Evolutionary conservation across 2,329 filamentous ascomycete species (phyloP).

Genomic region (Neonectria faginata): DNA sequence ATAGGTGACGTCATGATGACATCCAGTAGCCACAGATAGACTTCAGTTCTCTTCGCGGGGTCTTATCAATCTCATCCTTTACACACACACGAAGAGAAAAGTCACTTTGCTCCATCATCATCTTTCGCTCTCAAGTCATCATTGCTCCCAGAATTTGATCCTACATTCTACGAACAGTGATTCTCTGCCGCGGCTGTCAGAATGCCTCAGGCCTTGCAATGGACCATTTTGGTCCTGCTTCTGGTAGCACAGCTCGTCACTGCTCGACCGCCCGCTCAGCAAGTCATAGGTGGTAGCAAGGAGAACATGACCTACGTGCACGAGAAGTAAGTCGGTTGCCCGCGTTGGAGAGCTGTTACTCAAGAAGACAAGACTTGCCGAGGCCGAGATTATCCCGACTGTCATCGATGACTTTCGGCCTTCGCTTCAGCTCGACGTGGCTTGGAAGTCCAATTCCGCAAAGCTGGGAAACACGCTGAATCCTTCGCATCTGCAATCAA

Average conservation of each 20-base stretch:
- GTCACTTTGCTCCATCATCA: too few relatives aligned
- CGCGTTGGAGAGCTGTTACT: background rate
- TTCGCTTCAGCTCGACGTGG: slow-evolving; percentile 21
- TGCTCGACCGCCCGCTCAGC: background rate
- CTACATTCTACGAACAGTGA: too few relatives aligned
- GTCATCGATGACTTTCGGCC: slow-evolving; percentile 39
- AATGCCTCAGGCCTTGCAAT: too few relatives aligned
- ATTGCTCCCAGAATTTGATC: too few relatives aligned
- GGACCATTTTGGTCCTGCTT: background rate
- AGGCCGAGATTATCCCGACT: slow-evolving; percentile 35
- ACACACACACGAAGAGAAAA: too few relatives aligned
- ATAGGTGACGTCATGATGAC: too few relatives aligned
- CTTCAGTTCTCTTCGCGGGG: too few relatives aligned
- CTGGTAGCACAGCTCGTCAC: background rate
- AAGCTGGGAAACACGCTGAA: slow-evolving; percentile 35
- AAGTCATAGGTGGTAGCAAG: background rate
- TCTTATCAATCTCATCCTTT: too few relatives aligned
- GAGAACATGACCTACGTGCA: background rate
- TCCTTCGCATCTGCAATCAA: slow-evolving; percentile 16
- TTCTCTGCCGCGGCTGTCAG: too few relatives aligned
- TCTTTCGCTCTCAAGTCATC: too few relatives aligned
- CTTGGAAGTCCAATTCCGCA: slow-evolving; percentile 32
- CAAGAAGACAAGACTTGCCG: slow-evolving; percentile 14
- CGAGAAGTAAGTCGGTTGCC: background rate
- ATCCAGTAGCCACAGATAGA: too few relatives aligned